Percentiles rank a stretch among this genome's conserved stretches.
Conservation (phyloP, 192 early-diverging fungal species). For the Jimgerdemannia lactiflua region DNA sequence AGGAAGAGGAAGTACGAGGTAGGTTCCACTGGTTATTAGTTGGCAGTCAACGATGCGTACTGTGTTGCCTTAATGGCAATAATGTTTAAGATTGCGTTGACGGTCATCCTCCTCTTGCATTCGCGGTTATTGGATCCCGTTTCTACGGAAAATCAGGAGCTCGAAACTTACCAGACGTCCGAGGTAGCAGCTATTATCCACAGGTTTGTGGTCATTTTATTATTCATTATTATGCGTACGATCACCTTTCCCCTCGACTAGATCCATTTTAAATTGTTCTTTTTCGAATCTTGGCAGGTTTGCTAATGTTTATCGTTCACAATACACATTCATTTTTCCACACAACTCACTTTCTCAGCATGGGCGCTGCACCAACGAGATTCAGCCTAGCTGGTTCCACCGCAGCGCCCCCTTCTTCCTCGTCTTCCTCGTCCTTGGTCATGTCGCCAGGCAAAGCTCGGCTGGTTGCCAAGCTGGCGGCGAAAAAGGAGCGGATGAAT, state of each 20-base stretch:
- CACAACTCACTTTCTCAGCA: not conserved
- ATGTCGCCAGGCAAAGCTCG: not conserved
- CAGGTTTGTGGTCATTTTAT: not conserved
- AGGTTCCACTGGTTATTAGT: not conserved
- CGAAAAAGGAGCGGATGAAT: slow-evolving; percentile 46
- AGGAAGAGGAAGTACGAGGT: not conserved
- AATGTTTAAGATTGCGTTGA: not conserved
- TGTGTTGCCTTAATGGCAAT: too few relatives aligned
- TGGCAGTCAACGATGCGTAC: not conserved
- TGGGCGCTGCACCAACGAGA: not conserved
- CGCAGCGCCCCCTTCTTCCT: not conserved
- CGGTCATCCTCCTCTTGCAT: not conserved
- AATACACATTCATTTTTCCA: too few relatives aligned
- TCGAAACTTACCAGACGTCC: not conserved
- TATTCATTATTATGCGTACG: too few relatives aligned
- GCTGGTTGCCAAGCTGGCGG: slow-evolving; percentile 9
- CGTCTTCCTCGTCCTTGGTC: not conserved
- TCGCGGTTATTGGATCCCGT: not conserved
- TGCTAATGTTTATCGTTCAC: too few relatives aligned
- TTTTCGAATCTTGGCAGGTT: too few relatives aligned
- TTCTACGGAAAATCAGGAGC: not conserved
- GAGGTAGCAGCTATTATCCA: not conserved
- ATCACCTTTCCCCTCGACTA: too few relatives aligned
- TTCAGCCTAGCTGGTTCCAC: not conserved
- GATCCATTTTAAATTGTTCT: too few relatives aligned